Base-by-base conservation (phyloP, 441 rosid species). In the Mallotus repandus region DNA sequence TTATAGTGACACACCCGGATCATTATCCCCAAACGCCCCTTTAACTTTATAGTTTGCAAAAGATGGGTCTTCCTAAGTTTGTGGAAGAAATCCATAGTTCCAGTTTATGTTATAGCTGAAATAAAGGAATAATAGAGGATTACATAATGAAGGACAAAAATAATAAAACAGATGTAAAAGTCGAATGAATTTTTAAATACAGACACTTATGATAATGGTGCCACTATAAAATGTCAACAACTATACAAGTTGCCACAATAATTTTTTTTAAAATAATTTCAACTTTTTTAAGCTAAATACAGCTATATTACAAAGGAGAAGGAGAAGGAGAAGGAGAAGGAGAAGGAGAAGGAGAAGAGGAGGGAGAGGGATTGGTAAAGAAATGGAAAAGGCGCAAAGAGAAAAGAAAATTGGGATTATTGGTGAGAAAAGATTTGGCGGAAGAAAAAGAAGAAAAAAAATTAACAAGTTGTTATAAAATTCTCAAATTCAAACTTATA, bases 1-100 rank as follows among this genome's bases (percentile, higher is more conserved):
- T 62, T 14, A 56, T 32, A 59, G 5, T 46, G 32, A 64, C 67
- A 68, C 80, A 89, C 99, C 97, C 61, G 98, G 99, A 82, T 95
- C 99, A 72, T 92, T 95, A 81, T 95, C 99, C 4, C 99, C 99
- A 50, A 91, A 86, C 48, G 95, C 93, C 55, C 95, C 96, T 77
- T 91, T 97, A 77, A 93, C 95, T 74, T 95, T 97, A 74, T 84
- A 16, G 74, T 95, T 91, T 19, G 96, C 89, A 6, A 81, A 74
- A 75, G 96, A 78, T 53, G 99, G 99, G 80, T 95, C 99, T 81
- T 95, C 99, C 99, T 98, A 95, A 77, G 99, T 95, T 83, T 95
- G 99, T 49, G 98, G 99, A 85, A 93, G 97, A 84, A 95, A 79
- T 58, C 99, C 99, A 74, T 95, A 95, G 81, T 95, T 95, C 99